phyloP scores from a whole-genome alignment of 208 protist genomes.

The Trypanosoma vivax region DNA sequence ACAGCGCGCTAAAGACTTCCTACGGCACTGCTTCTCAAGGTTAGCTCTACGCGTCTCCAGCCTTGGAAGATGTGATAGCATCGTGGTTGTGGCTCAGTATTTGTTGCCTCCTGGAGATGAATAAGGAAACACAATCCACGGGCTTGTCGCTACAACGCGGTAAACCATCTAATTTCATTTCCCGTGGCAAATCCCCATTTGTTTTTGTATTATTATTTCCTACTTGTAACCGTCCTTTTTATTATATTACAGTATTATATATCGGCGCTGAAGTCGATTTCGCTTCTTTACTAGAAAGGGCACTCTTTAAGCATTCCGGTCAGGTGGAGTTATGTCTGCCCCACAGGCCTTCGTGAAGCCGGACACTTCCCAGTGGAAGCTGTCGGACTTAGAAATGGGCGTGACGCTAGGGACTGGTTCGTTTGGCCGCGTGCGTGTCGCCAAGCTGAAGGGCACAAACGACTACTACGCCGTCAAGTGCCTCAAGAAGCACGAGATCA shows the following conservation, averaged over 20 bases:
- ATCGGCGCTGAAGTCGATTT: constrained; percentile 28
- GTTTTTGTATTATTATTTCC: constrained; percentile 1
- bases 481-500: constrained; percentile 69
- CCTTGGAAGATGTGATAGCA: too few species aligned
- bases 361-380: constrained; percentile 57
- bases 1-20: constrained; percentile 30
- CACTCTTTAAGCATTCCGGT: too few species aligned
- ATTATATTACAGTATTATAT: background rate
- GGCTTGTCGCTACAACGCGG: too few species aligned
- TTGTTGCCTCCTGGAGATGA: too few species aligned
- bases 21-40: too few species aligned
- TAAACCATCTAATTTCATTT: constrained; percentile 5
- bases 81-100: background rate
- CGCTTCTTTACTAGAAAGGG: too few species aligned
- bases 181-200: background rate
- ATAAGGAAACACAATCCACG: too few species aligned
- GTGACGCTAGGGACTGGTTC: constrained; percentile 85
- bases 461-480: constrained; percentile 90
- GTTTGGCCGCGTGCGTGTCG: constrained; percentile 92
- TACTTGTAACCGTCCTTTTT: background rate
- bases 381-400: constrained; percentile 86
- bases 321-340: constrained; percentile 9
- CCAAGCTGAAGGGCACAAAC: constrained; percentile 43
- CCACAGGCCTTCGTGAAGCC: constrained; percentile 41
- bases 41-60: too few species aligned